A percentile compares a stretch with the other conserved stretches of the same genome.
phyloP scores from a whole-genome alignment of 331 rosid species.

The Acacia pycnantha region DNA sequence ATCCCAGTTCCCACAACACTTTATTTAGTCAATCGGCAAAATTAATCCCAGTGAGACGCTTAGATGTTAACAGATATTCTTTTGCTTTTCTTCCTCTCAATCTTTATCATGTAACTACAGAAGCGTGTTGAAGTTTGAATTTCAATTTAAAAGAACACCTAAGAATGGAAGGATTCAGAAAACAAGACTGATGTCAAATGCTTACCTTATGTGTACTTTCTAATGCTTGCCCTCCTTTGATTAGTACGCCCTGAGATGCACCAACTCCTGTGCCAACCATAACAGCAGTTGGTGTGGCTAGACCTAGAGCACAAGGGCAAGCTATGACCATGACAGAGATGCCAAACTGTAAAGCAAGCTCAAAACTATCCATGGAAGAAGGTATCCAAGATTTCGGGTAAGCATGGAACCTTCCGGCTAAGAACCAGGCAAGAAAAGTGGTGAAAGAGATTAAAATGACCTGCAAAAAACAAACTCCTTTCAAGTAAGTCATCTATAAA shows the following conservation, averaged over 20 bases:
- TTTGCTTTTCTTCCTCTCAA: constrained; percentile 1
- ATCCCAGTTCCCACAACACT: not conserved
- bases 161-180: constrained; percentile 14
- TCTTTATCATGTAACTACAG: not conserved
- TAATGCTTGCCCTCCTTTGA: constrained; percentile 94
- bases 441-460: constrained; percentile 64
- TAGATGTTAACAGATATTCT: not conserved
- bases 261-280: constrained; percentile 99
- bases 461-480: constrained; percentile 35
- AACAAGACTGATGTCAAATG: not conserved
- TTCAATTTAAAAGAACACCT: not conserved
- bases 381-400: constrained; percentile 89
- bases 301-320: constrained; percentile 94
- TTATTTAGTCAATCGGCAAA: not conserved
- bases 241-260: constrained; percentile 82
- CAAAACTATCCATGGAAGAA: constrained; percentile 81
- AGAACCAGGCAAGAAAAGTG: constrained; percentile 85
- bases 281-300: constrained; percentile 93
- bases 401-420: constrained; percentile 68
- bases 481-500: not conserved
- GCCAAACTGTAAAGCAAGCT: constrained; percentile 91
- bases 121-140: not conserved
- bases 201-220: constrained; percentile 89
- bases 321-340: constrained; percentile 97
- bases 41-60: not conserved